These are phyloP conservation scores for Backusella parvicylindrica DNA, from an alignment of 192 early-diverging fungal species.

Conservation along the genomic window DNA sequence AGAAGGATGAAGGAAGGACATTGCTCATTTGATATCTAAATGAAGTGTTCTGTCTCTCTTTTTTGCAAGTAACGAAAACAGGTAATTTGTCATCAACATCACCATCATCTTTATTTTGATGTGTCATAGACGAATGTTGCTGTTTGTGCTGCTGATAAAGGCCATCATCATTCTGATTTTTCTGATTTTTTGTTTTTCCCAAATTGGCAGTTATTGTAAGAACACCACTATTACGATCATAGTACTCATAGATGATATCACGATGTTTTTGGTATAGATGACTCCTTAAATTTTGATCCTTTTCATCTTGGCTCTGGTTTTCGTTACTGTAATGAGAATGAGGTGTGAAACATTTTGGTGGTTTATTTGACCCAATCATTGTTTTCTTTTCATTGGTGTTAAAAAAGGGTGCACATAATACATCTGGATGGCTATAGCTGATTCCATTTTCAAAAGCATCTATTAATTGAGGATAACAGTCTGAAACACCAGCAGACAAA, in stretches of 20 bases:
- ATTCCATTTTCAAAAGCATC: slow-evolving; percentile 42
- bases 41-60: neutral
- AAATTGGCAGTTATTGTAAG: slow-evolving; percentile 2
- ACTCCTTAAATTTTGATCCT: neutral
- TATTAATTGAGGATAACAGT: slow-evolving; percentile 51
- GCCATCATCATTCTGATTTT: neutral
- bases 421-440: neutral
- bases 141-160: neutral
- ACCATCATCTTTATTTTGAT: neutral
- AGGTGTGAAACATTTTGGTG: neutral
- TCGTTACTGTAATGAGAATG: neutral
- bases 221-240: neutral
- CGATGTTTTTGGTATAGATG: neutral
- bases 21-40: neutral
- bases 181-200: neutral
- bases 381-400: neutral
- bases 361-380: neutral
- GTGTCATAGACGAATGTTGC: neutral
- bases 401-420: slow-evolving; percentile 22
- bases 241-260: neutral
- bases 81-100: neutral
- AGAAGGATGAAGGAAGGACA: neutral
- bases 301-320: neutral
- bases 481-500: slow-evolving; percentile 52
- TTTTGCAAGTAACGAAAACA: neutral